phyloP scores from a whole-genome alignment of 2,329 filamentous ascomycete species.

The Penicillium griseofulvum region DNA sequence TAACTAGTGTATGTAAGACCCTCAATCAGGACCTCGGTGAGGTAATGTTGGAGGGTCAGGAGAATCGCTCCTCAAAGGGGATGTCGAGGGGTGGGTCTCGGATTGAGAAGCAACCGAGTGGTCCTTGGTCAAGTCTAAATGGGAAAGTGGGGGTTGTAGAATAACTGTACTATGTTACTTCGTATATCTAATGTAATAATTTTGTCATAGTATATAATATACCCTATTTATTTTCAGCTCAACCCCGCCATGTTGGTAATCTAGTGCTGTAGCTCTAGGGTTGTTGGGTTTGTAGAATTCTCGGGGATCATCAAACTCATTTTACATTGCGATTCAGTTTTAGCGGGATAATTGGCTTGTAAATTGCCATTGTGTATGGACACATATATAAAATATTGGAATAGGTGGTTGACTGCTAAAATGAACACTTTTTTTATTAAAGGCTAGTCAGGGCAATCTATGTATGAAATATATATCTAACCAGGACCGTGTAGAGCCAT shows the following conservation, averaged over 20 bases:
- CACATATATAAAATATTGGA: no score
- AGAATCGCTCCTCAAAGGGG: conserved; percentile 22
- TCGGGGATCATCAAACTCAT: background rate
- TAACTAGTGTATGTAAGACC: conserved; percentile 33
- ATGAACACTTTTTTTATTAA: no score
- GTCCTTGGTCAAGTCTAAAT: conserved; percentile 40
- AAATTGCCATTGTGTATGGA: no score
- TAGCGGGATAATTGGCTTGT: background rate
- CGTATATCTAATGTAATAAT: background rate
- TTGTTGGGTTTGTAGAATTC: background rate
- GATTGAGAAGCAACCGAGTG: conserved; percentile 27
- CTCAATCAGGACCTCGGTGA: conserved; percentile 37
- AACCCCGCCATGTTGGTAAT: background rate
- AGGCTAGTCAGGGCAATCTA: background rate
- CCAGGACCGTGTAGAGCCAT: no score
- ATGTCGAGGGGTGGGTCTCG: conserved; percentile 18
- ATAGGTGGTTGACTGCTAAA: no score
- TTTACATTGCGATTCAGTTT: background rate
- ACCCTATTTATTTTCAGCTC: background rate
- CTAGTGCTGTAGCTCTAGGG: background rate
- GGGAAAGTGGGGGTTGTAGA: conserved; percentile 31
- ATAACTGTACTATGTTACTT: background rate
- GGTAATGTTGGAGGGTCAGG: conserved; percentile 12
- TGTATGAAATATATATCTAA: background rate
- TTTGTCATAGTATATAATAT: background rate